Evolutionary conservation across 176 grass and related monocot genomes (phyloP), one percentile per base, ranked within the genome.

Genomic region (Saccharum officinarum): DNA sequence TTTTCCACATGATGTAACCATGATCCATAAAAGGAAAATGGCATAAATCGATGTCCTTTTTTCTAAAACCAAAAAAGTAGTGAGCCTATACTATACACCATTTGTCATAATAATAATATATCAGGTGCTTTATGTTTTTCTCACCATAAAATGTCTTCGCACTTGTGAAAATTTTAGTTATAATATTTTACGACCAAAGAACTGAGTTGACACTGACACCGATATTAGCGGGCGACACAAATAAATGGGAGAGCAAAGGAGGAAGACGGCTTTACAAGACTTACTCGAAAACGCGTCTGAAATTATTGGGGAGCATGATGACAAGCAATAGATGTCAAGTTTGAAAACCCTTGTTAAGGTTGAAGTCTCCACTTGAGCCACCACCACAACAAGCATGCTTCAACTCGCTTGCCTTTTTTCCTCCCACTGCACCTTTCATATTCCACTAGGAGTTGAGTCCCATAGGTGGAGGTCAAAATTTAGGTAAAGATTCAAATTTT

Each of bases 361-460:
- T 90, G 83, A 86, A 82, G 52, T 78, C 64, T 66, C 78, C 78
- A 86, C 83, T 90, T 17, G 78, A 86, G 65, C 88, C 78, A 85
- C 82, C 26, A 82, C 79, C 71, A 77, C 87, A 80, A 82, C 80
- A 40, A 78, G 76, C 85, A 91, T 49, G 64, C 80, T 84, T 84
- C 87, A 69, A 39, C 82, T 85, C 60, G 25, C 61, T 59, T 67
- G 12, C 70, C 77, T 88, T 70, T 82, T 44, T 54, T 47, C 12
- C 44, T 50, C 34, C 64, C 28, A 15, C 46, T 76, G 38, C 8
- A 16, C 65, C 87, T 92, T 84, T 84, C 45, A 22, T 44, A 22
- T 7, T 86, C 88, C 83, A 90, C 88, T 81, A 82, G 1, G 52
- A 77, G 83, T 26, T 39, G 63, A 70, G 47, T 36, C 16, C 62